These are phyloP conservation scores for Diaporthe sp. DNA, from an alignment of 2,329 filamentous ascomycete genomes.

Conservation along the genomic window DNA sequence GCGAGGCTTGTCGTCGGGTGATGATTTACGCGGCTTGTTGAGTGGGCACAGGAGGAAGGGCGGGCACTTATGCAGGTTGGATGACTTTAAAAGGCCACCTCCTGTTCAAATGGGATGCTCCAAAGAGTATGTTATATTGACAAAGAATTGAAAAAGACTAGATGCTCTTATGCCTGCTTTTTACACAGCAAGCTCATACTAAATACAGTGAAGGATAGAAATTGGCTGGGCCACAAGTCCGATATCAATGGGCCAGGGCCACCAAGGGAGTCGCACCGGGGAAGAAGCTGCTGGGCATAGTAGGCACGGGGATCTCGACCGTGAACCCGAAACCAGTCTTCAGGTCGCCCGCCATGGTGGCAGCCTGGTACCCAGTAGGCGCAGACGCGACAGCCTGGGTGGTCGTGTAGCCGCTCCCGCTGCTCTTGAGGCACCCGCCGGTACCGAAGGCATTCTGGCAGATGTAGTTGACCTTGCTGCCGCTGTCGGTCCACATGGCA, in stretches of 20 bases:
- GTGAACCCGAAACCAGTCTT: slow-evolving; percentile 35
- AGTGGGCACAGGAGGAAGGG: not conserved
- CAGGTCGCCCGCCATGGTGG: slow-evolving; percentile 39
- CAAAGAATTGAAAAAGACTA: not conserved
- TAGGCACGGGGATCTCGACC: slow-evolving; percentile 35
- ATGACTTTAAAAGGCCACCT: not conserved
- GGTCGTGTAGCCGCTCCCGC: slow-evolving; percentile 39
- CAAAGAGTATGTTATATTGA: not conserved
- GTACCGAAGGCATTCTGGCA: slow-evolving; percentile 44
- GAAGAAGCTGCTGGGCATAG: slow-evolving; percentile 38
- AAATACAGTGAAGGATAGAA: slow-evolving; percentile 11
- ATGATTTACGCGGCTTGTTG: not conserved
- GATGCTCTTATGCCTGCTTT: not conserved
- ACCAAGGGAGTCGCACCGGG: slow-evolving; percentile 38
- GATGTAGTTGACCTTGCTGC: slow-evolving; percentile 47
- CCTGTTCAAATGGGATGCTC: no score
- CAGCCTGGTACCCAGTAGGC: slow-evolving; percentile 24
- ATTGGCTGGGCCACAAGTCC: no score
- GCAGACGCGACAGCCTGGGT: slow-evolving; percentile 39
- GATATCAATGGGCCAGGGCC: slow-evolving; percentile 18
- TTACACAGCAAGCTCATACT: not conserved
- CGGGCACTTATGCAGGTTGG: not conserved
- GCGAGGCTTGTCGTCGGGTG: not conserved
- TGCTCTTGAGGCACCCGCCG: slow-evolving; percentile 41
- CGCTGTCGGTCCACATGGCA: slow-evolving; percentile 65